phyloP scores from a whole-genome alignment of 441 rosid genomes.

The Euphorbia schlechtendalii region DNA sequence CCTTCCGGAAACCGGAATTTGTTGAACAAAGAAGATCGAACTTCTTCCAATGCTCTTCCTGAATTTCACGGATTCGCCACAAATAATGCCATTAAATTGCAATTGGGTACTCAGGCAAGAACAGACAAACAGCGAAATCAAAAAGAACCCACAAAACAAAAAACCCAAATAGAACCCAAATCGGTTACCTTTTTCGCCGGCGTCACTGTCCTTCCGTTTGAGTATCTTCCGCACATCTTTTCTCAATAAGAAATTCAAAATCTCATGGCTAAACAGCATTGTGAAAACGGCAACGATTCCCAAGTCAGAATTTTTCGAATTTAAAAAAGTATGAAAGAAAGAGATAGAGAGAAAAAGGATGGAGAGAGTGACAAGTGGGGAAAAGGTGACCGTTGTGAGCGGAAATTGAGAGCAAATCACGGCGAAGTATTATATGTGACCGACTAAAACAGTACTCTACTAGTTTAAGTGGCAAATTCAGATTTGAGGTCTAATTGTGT shows the following conservation, averaged over 20 bases:
- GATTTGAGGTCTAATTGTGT: neutral
- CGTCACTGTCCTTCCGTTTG: conserved; percentile 87
- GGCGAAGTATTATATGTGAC: neutral
- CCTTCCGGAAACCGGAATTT: conserved; percentile 57
- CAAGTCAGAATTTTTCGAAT: neutral
- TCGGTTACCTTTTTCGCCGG: conserved; percentile 59
- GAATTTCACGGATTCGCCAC: conserved; percentile 4
- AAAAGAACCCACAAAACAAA: neutral
- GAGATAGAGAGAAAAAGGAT: neutral
- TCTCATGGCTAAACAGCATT: conserved; percentile 27
- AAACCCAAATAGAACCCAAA: neutral
- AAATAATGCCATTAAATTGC: neutral
- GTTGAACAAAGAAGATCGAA: conserved; percentile 60
- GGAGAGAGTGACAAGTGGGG: neutral
- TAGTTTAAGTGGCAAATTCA: neutral
- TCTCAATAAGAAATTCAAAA: conserved; percentile 50
- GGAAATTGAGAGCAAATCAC: conserved; percentile 1
- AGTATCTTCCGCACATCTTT: conserved; percentile 71
- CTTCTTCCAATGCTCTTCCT: conserved; percentile 79
- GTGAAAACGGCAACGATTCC: neutral
- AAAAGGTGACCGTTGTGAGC: neutral
- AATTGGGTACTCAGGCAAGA: neutral
- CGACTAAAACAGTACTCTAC: neutral
- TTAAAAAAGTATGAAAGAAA: neutral
- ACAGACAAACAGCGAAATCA: neutral